Evolutionary conservation across 257 asterid species (phyloP).

Genomic region (Fraxinus excelsior): DNA sequence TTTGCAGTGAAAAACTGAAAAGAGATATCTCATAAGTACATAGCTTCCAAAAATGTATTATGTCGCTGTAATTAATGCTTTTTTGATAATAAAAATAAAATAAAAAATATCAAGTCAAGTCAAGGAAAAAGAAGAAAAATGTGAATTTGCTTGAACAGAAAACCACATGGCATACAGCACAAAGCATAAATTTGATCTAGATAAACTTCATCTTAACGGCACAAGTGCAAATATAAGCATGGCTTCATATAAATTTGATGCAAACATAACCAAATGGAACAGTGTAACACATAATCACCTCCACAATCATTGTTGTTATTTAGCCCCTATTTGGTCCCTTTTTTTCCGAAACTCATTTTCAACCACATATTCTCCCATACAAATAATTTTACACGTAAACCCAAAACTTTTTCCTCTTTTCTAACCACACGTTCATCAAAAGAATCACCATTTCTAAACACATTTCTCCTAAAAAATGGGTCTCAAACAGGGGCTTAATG

Average conservation of each 20-base stretch:
- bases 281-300: background rate
- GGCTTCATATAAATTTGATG: background rate
- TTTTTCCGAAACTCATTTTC: too few species aligned
- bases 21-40: constrained; percentile 17
- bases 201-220: background rate
- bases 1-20: constrained; percentile 67
- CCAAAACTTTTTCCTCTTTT: too few species aligned
- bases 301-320: background rate
- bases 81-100: background rate
- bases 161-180: background rate
- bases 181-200: constrained; percentile 1
- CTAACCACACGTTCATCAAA: too few species aligned
- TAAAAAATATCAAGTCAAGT: background rate
- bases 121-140: background rate
- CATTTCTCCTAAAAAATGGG: too few species aligned
- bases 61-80: background rate
- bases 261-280: too few species aligned
- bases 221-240: background rate
- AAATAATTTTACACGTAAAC: too few species aligned
- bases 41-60: constrained; percentile 15
- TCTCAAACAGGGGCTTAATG: background rate
- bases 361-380: too few species aligned
- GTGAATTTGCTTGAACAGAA: background rate
- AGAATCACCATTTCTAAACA: too few species aligned
- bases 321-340: too few species aligned